Base-by-base conservation (phyloP, 1,284 basidiomycete genomes). In the Erythrobasidium hasegawianum region DNA sequence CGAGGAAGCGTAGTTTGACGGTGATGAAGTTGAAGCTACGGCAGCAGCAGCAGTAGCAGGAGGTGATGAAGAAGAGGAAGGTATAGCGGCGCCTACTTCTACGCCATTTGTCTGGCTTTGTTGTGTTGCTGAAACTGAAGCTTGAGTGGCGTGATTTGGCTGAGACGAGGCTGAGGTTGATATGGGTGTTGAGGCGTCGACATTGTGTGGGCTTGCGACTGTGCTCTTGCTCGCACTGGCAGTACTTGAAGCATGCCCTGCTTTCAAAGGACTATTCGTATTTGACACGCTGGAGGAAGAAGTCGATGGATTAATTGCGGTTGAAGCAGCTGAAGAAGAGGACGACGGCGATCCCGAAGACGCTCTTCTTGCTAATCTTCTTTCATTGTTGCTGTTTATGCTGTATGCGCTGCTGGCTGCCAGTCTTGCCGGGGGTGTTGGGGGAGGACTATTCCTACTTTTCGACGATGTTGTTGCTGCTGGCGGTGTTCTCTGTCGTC, bases 381-480 rank as follows among this genome's bases (percentile, higher is more conserved):
- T 29, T 39, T 57, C 16, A 29, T 38, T 26, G 16, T 47, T 29
- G 58, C 55, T 26, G 39, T n/a, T 20, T 18, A 16, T n/a, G 53
- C 39, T 26, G 38, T 26, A 43, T 55, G 52, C 27, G 61, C 53
- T 57, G 61, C 55, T 33, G 49, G 29, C 26, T 26, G 54, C 61
- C 2, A 65, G 38, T 29, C 62, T 57, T 26, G 55, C 55, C n/a
- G 62, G 62, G 18, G 62, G 55, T 26, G 62, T 57, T 50, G 62
- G 62, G 11, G 55, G 62, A 10, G 62, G 62, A 39, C 22, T 1
- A 20, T 18, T 33, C 3, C 22, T 33, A n/a, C 22, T 64, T 2
- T 22, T 38, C n/a, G n/a, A 52, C 52, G 59, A 53, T 14, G 54
- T 13, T 26, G 47, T 39, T n/a, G n/a, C n/a, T 33, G 24, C 22